These are phyloP conservation scores for Fusarium kyushuense DNA, from an alignment of 2,329 filamentous ascomycete species.

Conservation along the genomic window DNA sequence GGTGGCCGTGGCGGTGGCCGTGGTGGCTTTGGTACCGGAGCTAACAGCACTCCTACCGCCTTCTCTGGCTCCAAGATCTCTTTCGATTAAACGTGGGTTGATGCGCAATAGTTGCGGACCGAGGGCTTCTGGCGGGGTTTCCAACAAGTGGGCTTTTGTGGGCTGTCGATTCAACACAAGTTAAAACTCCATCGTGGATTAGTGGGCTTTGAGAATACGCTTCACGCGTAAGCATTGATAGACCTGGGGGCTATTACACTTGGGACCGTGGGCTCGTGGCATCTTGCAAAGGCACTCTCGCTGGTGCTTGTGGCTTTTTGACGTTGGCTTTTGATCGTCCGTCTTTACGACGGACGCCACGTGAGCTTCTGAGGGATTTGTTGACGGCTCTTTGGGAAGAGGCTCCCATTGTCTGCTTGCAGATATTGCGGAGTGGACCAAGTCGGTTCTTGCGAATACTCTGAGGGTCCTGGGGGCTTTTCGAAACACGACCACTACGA, in stretches of 20 bases:
- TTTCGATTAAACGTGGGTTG: slow-evolving; percentile 64
- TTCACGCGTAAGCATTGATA: slow-evolving; percentile 60
- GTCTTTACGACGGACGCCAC: slow-evolving; percentile 45
- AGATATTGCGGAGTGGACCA: slow-evolving; percentile 47
- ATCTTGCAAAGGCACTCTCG: slow-evolving; percentile 37
- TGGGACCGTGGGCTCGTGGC: slow-evolving; percentile 57
- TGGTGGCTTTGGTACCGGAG: slow-evolving; percentile 38
- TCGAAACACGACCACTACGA: slow-evolving; percentile 38
- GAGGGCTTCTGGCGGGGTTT: slow-evolving; percentile 61
- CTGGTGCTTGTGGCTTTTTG: slow-evolving; percentile 52
- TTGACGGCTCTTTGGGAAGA: slow-evolving; percentile 53
- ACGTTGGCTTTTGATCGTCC: slow-evolving; percentile 47
- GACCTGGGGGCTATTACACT: slow-evolving; percentile 66
- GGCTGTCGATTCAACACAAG: slow-evolving; percentile 67
- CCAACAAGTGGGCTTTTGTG: slow-evolving; percentile 61
- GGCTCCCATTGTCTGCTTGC: slow-evolving; percentile 32
- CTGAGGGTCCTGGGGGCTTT: slow-evolving; percentile 57
- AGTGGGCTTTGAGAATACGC: slow-evolving; percentile 67
- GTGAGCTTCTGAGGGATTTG: slow-evolving; percentile 59
- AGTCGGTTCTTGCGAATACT: slow-evolving; percentile 53
- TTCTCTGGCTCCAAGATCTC: slow-evolving; percentile 81
- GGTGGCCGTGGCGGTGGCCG: slow-evolving; percentile 60
- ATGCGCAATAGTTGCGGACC: slow-evolving; percentile 47
- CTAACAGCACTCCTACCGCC: slow-evolving; percentile 47
- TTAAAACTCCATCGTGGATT: slow-evolving; percentile 52